phyloP scores from a whole-genome alignment of 352 stramenopile genomes.

The Phytopythium cucurbitacearum region DNA sequence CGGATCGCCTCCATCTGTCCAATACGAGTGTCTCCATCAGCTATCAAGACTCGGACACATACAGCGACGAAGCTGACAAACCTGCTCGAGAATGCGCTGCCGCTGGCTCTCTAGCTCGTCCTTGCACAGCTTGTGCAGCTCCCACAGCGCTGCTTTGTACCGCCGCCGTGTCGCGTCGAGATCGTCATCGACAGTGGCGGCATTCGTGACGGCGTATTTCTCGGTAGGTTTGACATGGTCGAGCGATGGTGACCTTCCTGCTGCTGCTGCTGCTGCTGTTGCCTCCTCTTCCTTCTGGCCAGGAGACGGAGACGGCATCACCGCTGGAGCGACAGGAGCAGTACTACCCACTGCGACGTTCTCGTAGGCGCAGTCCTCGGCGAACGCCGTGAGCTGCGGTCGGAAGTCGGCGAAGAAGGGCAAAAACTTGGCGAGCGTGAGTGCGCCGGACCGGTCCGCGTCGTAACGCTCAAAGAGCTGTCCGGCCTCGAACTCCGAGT shows the following conservation, averaged over 20 bases:
- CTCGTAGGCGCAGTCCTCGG: slow-evolving; percentile 52
- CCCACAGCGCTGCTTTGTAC: slow-evolving; percentile 52
- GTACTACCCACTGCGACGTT: slow-evolving; percentile 2
- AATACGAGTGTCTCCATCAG: background rate
- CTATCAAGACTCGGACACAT: no score
- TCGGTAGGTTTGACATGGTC: background rate
- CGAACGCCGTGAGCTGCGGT: slow-evolving; percentile 53
- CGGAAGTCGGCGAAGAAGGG: slow-evolving; percentile 75
- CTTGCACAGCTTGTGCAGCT: slow-evolving; percentile 53
- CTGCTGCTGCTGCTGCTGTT: background rate
- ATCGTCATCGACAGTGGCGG: slow-evolving; percentile 3
- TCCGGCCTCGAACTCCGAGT: slow-evolving; percentile 82
- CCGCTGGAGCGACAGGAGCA: slow-evolving; percentile 1
- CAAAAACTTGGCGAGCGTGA: slow-evolving; percentile 65
- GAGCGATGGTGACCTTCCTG: background rate
- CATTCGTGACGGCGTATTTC: background rate
- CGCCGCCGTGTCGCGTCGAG: slow-evolving; percentile 12
- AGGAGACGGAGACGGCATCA: background rate
- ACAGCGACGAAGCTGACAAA: slow-evolving; percentile 2
- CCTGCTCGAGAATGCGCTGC: slow-evolving; percentile 24
- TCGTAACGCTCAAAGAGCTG: slow-evolving; percentile 85
- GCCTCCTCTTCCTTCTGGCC: slow-evolving; percentile 10
- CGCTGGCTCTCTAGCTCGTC: slow-evolving; percentile 50
- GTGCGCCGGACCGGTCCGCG: slow-evolving; percentile 40
- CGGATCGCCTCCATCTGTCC: slow-evolving; percentile 20